phyloP scores from a whole-genome alignment of 441 rosid genomes.

The Pelargonium citronellum region DNA sequence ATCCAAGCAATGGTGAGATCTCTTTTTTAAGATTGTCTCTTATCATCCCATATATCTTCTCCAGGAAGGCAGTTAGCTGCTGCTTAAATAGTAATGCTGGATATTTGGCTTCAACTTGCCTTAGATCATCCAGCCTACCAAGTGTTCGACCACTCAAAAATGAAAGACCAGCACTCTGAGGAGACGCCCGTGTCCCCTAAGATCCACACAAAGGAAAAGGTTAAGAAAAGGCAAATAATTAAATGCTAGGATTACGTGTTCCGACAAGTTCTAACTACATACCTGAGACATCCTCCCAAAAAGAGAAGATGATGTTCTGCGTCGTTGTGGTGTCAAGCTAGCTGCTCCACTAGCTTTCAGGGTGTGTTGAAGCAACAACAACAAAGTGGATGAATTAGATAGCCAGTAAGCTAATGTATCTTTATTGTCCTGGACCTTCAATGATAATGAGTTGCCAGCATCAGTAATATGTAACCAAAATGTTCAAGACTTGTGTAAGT shows the following conservation, averaged over 20 bases:
- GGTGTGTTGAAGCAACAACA: constrained; percentile 87
- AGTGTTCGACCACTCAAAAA: constrained; percentile 53
- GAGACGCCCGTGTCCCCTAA: constrained; percentile 59
- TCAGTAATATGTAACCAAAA: constrained; percentile 19
- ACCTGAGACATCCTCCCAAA: constrained; percentile 98
- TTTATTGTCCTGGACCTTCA: constrained; percentile 93
- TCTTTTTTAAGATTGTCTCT: constrained; percentile 97
- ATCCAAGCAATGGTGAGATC: constrained; percentile 93
- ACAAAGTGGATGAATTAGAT: constrained; percentile 93
- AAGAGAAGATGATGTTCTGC: constrained; percentile 90
- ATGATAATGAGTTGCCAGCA: constrained; percentile 20
- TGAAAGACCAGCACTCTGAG: constrained; percentile 82
- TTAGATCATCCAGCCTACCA: constrained; percentile 60
- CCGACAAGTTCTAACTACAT: constrained; percentile 9
- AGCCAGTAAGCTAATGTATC: constrained; percentile 88
- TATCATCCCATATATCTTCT: constrained; percentile 98
- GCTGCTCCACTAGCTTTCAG: constrained; percentile 97
- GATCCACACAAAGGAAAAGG: too few relatives aligned
- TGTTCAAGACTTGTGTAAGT: constrained; percentile 19
- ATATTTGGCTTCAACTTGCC: constrained; percentile 98
- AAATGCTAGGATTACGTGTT: neutral
- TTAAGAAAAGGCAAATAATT: neutral
- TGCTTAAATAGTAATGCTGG: constrained; percentile 98
- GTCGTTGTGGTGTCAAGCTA: constrained; percentile 97
- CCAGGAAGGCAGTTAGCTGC: constrained; percentile 97